Conservation (phyloP, 805 yeast species). For the Priceomyces castillae region DNA sequence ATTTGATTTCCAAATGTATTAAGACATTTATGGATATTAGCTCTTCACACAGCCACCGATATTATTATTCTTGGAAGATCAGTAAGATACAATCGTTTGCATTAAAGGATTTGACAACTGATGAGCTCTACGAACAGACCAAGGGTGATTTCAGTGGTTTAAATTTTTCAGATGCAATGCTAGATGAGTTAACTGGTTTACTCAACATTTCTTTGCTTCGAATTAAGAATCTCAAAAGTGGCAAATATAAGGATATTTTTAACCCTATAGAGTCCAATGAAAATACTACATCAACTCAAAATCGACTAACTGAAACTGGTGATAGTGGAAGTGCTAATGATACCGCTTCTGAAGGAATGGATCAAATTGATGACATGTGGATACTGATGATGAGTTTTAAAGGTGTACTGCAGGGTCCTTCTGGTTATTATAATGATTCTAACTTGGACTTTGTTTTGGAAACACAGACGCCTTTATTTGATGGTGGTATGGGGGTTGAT, state of each 20-base stretch:
- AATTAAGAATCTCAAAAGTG: background rate
- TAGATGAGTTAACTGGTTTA: conserved; percentile 19
- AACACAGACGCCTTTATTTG: background rate
- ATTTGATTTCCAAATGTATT: conserved; percentile 10
- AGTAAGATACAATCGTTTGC: conserved; percentile 13
- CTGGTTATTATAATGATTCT: background rate
- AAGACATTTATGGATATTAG: conserved; percentile 10
- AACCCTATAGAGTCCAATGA: background rate
- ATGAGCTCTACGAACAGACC: conserved; percentile 9
- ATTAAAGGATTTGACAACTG: conserved; percentile 1
- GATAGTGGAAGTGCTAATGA: background rate
- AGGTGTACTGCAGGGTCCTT: background rate
- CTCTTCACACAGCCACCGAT: conserved; percentile 18
- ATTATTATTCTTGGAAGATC: conserved; percentile 30
- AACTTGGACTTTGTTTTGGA: background rate
- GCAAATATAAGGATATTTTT: background rate
- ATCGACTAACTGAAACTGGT: background rate
- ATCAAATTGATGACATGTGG: conserved; percentile 4
- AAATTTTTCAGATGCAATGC: conserved; percentile 15
- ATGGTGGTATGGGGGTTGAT: background rate
- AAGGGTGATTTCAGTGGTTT: conserved; percentile 6
- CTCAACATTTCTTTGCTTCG: conserved; percentile 17
- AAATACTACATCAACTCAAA: background rate
- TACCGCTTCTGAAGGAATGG: background rate
- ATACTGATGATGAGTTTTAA: conserved; percentile 4